These are phyloP conservation scores for Nicotiana tabacum DNA, from an alignment of 257 asterid genomes.

Conservation along the genomic window DNA sequence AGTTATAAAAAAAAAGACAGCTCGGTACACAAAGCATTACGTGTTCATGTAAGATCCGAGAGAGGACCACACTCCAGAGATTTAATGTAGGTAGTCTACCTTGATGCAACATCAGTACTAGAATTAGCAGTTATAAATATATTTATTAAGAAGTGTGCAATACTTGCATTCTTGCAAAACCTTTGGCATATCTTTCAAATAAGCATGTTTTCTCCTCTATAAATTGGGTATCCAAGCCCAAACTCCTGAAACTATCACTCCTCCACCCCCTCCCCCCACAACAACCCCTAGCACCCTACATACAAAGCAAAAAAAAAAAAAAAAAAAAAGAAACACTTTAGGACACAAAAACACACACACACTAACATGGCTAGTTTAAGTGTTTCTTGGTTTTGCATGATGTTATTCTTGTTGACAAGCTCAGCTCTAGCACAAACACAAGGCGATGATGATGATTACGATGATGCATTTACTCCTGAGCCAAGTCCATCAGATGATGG, in stretches of 20 bases:
- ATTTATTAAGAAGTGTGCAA: background rate
- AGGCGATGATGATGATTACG: background rate
- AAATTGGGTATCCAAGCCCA: background rate
- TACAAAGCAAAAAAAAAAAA: background rate
- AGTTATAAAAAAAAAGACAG: no score
- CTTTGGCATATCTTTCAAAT: background rate
- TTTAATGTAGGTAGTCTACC: background rate
- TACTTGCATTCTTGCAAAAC: background rate
- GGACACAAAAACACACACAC: background rate
- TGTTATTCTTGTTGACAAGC: background rate
- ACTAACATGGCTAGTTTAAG: background rate
- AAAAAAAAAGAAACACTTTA: background rate
- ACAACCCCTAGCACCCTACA: background rate
- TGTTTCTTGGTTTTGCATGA: background rate
- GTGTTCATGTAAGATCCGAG: rapidly evolving
- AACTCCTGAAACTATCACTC: background rate
- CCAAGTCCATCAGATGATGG: background rate
- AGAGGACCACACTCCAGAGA: rapidly evolving
- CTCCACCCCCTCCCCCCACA: background rate
- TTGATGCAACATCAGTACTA: rapidly evolving
- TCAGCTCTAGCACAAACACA: background rate
- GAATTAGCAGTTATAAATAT: background rate
- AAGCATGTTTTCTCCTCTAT: background rate
- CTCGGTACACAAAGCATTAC: no score
- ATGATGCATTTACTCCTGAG: background rate